Evolutionary conservation across 768 basidiomycete genomes (phyloP), one percentile per base, ranked within the genome.

Genomic region (Rhodosporidiobolus sp.): DNA sequence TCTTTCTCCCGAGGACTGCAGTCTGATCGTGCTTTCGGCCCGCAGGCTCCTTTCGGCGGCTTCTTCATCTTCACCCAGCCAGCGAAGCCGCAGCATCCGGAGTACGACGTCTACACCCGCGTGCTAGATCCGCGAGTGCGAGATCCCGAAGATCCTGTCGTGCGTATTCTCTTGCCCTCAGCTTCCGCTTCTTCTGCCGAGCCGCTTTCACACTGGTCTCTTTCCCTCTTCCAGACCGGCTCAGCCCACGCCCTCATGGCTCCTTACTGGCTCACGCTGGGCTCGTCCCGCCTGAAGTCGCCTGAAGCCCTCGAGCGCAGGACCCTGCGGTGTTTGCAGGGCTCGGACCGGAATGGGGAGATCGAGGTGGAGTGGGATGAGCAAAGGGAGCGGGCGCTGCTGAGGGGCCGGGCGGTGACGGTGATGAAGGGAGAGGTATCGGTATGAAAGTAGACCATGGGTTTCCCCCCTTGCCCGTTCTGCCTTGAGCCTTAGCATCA

Each of bases 131-230:
- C 78, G 4, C 52, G 55, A 9, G 50, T 56, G 6, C 80, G 76
- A 3, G 24, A 74, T 3, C 43, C 43, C 0, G 80, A 81, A 34
- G 81, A 81, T 56, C 80, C 80, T 3, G 80, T 81, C 7, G 65
- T 58, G 22, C 22, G 56, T 35, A 16, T 19, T 7, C n/a, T 2
- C 16, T 7, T 11, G 26, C 11, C 57, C 3, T 38, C 57, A n/a
- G 4, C 35, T n/a, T 26, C 5, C 22, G 14, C 49, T 22, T 19
- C 34, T 28, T n/a, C 11, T 24, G 8, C n/a, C n/a, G n/a, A n/a
- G n/a, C n/a, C 50, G 24, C 9, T 26, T 26, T 26, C 22, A 52
- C 4, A 11, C 12, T 32, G 8, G 32, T 24, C 49, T 19, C 49
- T 24, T 22, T 26, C 24, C 49, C 12, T 24, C 34, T 38, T 1